phyloP scores from a whole-genome alignment of 306 rosid species.

The Pyrus bretschneideri region DNA sequence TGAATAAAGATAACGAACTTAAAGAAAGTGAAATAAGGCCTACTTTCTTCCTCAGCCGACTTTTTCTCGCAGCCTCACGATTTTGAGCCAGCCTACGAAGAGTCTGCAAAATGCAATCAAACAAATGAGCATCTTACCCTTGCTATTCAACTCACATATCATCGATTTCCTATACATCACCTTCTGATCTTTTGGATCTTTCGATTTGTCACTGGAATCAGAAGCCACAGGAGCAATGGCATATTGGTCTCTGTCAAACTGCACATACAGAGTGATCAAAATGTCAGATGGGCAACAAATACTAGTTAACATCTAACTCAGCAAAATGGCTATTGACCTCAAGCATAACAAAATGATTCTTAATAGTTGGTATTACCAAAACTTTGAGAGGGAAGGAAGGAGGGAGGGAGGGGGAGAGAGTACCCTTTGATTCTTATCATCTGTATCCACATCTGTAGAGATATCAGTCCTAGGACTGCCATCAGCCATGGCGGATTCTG shows the following conservation, averaged over 20 bases:
- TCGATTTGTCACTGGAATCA: conserved; percentile 90
- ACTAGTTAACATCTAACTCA: not conserved
- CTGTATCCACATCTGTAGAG: conserved; percentile 91
- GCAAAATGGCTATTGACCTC: not conserved
- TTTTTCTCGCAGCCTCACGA: conserved; percentile 98
- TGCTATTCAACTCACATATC: conserved; percentile 6
- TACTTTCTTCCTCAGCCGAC: conserved; percentile 93
- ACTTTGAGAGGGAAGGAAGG: not conserved
- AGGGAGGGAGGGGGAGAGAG: not conserved
- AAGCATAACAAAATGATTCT: not conserved
- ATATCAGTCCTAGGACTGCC: conserved; percentile 98
- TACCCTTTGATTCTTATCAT: conserved; percentile 85
- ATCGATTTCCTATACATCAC: conserved; percentile 29
- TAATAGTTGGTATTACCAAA: not conserved
- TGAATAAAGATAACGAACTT: not conserved
- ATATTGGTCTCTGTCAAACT: conserved; percentile 63
- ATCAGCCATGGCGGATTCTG: conserved; percentile 76
- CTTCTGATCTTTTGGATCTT: conserved; percentile 94
- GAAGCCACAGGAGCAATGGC: conserved; percentile 49
- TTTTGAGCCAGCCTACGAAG: conserved; percentile 97
- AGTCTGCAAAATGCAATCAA: conserved; percentile 45
- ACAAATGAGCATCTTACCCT: conserved; percentile 4
- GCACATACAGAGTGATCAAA: conserved; percentile 29
- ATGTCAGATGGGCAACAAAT: conserved; percentile 15
- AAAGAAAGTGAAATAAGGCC: not conserved